Evolutionary conservation across 1,139 yeast genomes (phyloP).

Genomic region (Kazachstania sp.): DNA sequence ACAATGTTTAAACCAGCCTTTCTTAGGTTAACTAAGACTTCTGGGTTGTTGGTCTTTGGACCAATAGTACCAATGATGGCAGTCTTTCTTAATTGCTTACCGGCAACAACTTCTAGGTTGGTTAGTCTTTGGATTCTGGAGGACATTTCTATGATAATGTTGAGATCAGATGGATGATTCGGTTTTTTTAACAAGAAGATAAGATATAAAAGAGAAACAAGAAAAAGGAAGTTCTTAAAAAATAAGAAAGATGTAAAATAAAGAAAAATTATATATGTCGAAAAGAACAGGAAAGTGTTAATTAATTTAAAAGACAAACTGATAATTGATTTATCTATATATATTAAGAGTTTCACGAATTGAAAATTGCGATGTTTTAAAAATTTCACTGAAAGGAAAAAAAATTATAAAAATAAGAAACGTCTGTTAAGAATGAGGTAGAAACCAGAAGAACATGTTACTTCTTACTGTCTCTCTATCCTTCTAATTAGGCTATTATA

Average conservation of each 20-base stretch:
- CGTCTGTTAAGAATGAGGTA: too few species aligned
- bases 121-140: slow-evolving; percentile 68
- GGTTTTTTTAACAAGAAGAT: background rate
- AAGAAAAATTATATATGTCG: background rate
- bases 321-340: background rate
- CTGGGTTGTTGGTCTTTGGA: slow-evolving; percentile 91
- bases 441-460: too few species aligned
- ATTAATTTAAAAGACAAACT: background rate
- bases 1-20: slow-evolving; percentile 96
- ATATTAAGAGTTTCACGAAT: background rate
- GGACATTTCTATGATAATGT: slow-evolving; percentile 19
- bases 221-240: too few species aligned
- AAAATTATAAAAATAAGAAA: background rate
- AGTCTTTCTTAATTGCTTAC: slow-evolving; percentile 82
- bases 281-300: background rate
- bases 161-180: slow-evolving; percentile 3
- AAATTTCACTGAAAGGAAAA: background rate
- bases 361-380: background rate
- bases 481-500: too few species aligned
- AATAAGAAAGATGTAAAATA: background rate
- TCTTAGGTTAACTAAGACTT: slow-evolving; percentile 77
- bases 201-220: background rate
- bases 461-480: too few species aligned
- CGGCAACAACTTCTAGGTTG: slow-evolving; percentile 69
- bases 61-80: slow-evolving; percentile 97